These are phyloP conservation scores for Penicillium robsamsonii DNA, from an alignment of 495 filamentous ascomycete species.

Conservation along the genomic window DNA sequence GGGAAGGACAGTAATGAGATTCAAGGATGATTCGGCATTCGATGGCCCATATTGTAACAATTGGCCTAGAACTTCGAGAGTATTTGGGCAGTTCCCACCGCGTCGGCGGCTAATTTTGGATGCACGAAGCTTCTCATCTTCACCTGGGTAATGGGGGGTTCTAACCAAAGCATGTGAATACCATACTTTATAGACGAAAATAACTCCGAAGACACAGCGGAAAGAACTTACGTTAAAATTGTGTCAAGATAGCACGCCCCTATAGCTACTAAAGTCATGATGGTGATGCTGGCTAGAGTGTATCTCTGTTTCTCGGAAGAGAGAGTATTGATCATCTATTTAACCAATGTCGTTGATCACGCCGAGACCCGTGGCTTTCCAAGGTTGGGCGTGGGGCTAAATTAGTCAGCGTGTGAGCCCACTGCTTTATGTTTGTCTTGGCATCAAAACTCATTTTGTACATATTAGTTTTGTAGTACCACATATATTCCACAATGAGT, in stretches of 20 bases:
- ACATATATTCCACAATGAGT: neutral
- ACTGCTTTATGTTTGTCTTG: neutral
- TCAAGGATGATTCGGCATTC: slow-evolving; percentile 21
- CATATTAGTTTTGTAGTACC: neutral
- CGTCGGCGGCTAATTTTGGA: slow-evolving; percentile 56
- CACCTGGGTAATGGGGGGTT: slow-evolving; percentile 61
- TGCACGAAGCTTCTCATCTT: slow-evolving; percentile 72
- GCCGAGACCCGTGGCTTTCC: neutral
- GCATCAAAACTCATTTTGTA: neutral
- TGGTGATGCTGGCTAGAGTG: neutral
- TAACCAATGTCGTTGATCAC: neutral
- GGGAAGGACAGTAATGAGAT: slow-evolving; percentile 47
- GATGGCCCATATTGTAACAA: slow-evolving; percentile 34
- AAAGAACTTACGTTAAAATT: slow-evolving; percentile 57
- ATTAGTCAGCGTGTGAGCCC: neutral
- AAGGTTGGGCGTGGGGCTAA: neutral
- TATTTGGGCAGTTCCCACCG: slow-evolving; percentile 71
- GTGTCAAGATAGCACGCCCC: slow-evolving; percentile 70
- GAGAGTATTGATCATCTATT: neutral
- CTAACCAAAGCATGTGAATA: slow-evolving; percentile 33
- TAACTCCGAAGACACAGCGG: slow-evolving; percentile 10
- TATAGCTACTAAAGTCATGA: slow-evolving; percentile 54
- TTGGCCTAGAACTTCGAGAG: slow-evolving; percentile 66
- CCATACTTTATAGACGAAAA: neutral
- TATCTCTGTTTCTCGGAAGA: neutral